Evolutionary conservation across 768 basidiomycete genomes (phyloP), one percentile per base, ranked within the genome.

Genomic region (Dendrothele bispora): DNA sequence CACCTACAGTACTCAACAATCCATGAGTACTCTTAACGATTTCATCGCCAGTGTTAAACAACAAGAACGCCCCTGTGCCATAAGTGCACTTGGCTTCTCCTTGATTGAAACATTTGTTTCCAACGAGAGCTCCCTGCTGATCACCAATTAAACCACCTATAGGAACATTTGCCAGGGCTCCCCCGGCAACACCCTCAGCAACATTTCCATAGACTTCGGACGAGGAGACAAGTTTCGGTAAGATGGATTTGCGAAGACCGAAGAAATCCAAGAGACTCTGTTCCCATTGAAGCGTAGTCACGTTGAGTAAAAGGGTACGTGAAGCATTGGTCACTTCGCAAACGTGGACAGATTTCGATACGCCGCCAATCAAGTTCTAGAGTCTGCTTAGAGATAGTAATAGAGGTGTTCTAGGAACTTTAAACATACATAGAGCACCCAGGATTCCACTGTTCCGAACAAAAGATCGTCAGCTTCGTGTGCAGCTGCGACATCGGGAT

Each of bases 1-100:
- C 6, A 61, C 74, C 55, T 55, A 90, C 91, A 2, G 97, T 98
- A 56, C 87, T 92, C 58, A 99, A 68, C 48, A 99, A 67, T 4
- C 95, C 97, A 59, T 97, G 87, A 24, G 68, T 73, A 58, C 92
- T 95, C 62, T 86, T 75, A 20, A 98, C 87, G 32, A 92, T 84
- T 22, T 95, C 86, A 18, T 71, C 72, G 3, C 95, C 97, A 1
- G 97, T 98, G 70, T 90, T 91, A 77, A 97, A 98, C 24, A 99
- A 71, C 55, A 98, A 73, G 75, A 99, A 99, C 29, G 93, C 93
- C 25, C 97, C 95, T 2, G 95, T 98, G 21, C 95, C 95, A 58
- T 95, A 99, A 4, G 97, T 99, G 68, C 94, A 97, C 69, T 99
- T 99, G 2, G 95, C 95, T 64, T 98, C 89, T 15, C 95, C 95